Base-by-base conservation (phyloP, 208 protist genomes). In the Vickermania ingenoplastis region DNA sequence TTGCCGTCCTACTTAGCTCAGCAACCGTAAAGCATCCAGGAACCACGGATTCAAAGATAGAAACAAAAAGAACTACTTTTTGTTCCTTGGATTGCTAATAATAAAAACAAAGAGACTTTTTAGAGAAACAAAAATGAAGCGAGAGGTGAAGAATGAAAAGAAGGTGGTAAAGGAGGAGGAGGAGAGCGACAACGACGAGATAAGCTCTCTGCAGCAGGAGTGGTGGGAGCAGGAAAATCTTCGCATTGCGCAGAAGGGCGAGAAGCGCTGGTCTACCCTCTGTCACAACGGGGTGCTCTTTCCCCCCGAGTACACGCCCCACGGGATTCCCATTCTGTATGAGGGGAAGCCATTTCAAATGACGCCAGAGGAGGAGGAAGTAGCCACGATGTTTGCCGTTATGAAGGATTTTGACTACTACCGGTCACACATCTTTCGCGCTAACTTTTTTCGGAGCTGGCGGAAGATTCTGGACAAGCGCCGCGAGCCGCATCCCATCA, bases 371-470 rank as follows among this genome's bases (percentile, higher is more conserved):
- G 87, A 97, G 67, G 98, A 99, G 75, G 98, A 99, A 71, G 86
- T 98, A n/a, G 98, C 98, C 2, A 99, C 97, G 0, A 98, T 98
- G 78, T 99, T 97, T 56, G 97, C 97, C 0, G 73, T 89, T 2
- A 75, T 96, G 73, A 84, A 70, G 77, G 94, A 90, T 52, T 95
- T 87, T 24, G 97, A 99, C 66, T 97, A 98, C 75, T 94, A 96
- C 53, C 82, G 93, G 58, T 98, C 97, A 53, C 69, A 77, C 17
- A 58, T 81, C 28, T 99, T 99, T 74, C 85, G 95, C 53, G 68
- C 95, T 49, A 99, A 99, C 79, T 99, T 99, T 67, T 99, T 98
- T 61, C 61, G 69, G 2, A 95, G 94, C 60, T 99, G 92, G 83
- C 75, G 78, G 21, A 66, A 84, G 60, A 82, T 97, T 21, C 70